Evolutionary conservation across 768 basidiomycete genomes (phyloP).

Genomic region (Boletus vinaceobasis): DNA sequence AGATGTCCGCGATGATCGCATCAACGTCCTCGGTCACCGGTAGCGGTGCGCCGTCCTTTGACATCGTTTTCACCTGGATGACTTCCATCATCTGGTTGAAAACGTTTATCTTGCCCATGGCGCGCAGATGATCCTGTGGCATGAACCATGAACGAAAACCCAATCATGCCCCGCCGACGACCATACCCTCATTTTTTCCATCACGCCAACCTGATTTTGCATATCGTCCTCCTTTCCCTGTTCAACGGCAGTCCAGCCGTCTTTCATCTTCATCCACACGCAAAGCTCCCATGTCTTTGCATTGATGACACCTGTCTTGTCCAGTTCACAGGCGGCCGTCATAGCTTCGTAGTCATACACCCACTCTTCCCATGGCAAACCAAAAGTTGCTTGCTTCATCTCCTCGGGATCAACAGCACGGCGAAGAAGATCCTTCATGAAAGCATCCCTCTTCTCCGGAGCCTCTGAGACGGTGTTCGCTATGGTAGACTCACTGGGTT

Average conservation of each 20-base stretch:
- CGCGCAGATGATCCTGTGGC: conserved; percentile 23
- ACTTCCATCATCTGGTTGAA: conserved; percentile 34
- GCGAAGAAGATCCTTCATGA: conserved; percentile 24
- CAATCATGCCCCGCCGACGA: neutral
- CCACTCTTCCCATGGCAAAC: conserved; percentile 35
- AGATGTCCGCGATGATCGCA: conserved; percentile 30
- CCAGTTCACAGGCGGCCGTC: conserved; percentile 22
- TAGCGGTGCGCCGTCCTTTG: conserved; percentile 20
- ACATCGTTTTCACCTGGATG: conserved; percentile 30
- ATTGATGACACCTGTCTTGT: conserved; percentile 18
- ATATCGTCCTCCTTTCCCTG: conserved; percentile 23
- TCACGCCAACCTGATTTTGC: conserved; percentile 23
- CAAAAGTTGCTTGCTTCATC: conserved; percentile 22
- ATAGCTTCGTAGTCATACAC: conserved; percentile 29
- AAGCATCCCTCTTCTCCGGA: conserved; percentile 26
- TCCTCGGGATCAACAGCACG: conserved; percentile 30
- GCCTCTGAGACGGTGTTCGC: conserved; percentile 22
- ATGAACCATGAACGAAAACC: neutral
- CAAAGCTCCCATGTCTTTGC: conserved; percentile 29
- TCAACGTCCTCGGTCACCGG: conserved; percentile 31
- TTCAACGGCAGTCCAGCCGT: conserved; percentile 28
- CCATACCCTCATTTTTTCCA: conserved; percentile 30
- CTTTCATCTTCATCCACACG: conserved; percentile 32
- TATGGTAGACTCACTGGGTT: conserved; percentile 25
- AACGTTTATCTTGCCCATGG: conserved; percentile 31